Conservation (phyloP, 2,329 filamentous ascomycete genomes). For the Paraphoma chrysanthemicola region DNA sequence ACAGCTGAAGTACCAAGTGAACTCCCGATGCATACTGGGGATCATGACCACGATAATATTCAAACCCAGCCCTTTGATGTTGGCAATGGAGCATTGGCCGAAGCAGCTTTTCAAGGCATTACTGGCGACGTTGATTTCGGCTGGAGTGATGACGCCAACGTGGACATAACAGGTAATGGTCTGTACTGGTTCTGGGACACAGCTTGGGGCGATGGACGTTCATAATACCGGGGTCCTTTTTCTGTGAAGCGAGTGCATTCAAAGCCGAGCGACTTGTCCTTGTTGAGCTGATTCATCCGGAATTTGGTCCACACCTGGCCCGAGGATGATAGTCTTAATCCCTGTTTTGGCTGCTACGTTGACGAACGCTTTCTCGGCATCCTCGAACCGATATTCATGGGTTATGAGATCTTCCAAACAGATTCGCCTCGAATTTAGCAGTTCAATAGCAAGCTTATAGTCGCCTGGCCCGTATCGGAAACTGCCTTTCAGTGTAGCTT, state of each 20-base stretch:
- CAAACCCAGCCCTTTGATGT: background rate
- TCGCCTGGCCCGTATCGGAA: slow-evolving; percentile 39
- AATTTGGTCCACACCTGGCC: slow-evolving; percentile 14
- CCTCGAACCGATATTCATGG: slow-evolving; percentile 18
- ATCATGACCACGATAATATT: background rate
- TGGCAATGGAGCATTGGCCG: background rate
- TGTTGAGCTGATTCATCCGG: background rate
- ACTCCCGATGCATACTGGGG: background rate
- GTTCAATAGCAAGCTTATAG: slow-evolving; percentile 26
- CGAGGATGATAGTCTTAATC: slow-evolving; percentile 33
- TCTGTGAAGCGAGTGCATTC: background rate
- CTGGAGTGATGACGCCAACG: slow-evolving; percentile 6
- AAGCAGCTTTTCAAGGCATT: background rate
- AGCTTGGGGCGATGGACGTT: slow-evolving; percentile 9
- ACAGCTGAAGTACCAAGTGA: background rate
- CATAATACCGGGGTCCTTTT: background rate
- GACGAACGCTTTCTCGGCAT: slow-evolving; percentile 23
- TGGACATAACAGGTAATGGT: slow-evolving; percentile 12
- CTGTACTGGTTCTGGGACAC: slow-evolving; percentile 24
- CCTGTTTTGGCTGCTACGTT: slow-evolving; percentile 19
- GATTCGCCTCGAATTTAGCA: slow-evolving; percentile 16
- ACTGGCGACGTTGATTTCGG: background rate
- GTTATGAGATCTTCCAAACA: slow-evolving; percentile 21
- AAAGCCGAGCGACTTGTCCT: background rate
- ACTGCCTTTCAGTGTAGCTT: slow-evolving; percentile 29